A percentile compares a stretch with the other conserved stretches of the same genome.
phyloP scores from a whole-genome alignment of 768 basidiomycete genomes.

The Vishniacozyma victoriae region DNA sequence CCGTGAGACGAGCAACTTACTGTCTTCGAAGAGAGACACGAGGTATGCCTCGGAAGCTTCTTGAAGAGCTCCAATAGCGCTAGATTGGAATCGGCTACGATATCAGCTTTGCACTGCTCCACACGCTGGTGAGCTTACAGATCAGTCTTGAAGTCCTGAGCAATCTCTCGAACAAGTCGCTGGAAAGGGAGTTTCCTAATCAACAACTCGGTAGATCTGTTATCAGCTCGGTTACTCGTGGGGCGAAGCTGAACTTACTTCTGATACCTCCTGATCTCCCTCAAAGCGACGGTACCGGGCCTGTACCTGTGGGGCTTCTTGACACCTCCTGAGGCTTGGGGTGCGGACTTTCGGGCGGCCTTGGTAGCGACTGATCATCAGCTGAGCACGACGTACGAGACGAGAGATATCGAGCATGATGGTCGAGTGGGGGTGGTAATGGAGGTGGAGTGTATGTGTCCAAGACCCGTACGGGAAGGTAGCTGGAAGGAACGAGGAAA shows the following conservation, averaged over 20 bases:
- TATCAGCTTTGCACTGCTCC: too few relatives aligned
- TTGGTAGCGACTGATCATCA: constrained; percentile 43
- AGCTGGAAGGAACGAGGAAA: not conserved
- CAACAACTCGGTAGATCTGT: constrained; percentile 54
- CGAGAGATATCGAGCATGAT: not conserved
- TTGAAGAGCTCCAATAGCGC: constrained; percentile 55
- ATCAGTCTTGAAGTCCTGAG: constrained; percentile 79
- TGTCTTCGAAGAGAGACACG: constrained; percentile 52
- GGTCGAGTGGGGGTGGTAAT: not conserved
- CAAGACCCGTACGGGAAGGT: not conserved
- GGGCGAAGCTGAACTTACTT: constrained; percentile 23
- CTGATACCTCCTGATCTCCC: constrained; percentile 58
- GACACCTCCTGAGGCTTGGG: constrained; percentile 58
- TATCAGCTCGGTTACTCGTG: not conserved
- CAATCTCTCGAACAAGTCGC: constrained; percentile 70
- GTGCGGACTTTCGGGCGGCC: constrained; percentile 42
- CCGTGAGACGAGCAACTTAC: constrained; percentile 2
- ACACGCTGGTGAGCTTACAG: constrained; percentile 48
- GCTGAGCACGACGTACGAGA: not conserved
- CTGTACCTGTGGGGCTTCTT: constrained; percentile 79
- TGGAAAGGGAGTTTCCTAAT: constrained; percentile 60
- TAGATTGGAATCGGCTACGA: too few relatives aligned
- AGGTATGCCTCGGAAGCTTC: constrained; percentile 62
- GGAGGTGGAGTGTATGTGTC: not conserved
- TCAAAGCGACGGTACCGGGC: constrained; percentile 70